Evolutionary conservation across 1,139 yeast species (phyloP).

Genomic region (Geotrichum candidum): DNA sequence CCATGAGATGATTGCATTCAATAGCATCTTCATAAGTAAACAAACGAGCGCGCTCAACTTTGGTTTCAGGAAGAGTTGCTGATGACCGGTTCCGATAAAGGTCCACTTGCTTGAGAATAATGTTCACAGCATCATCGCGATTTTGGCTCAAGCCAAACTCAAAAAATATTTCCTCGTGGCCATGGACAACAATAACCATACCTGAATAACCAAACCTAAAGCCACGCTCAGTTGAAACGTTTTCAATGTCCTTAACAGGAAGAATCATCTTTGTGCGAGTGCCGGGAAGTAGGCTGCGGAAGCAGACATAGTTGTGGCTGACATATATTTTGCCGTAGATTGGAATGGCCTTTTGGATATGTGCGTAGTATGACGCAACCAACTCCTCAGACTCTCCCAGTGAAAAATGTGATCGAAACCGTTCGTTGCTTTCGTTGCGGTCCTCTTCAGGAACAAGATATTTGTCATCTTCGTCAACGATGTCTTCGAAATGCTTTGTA

Average conservation of each 20-base stretch:
- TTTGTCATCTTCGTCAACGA: slow-evolving; percentile 27
- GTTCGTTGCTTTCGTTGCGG: slow-evolving; percentile 42
- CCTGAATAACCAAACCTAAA: slow-evolving; percentile 65
- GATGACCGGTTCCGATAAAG: slow-evolving; percentile 10
- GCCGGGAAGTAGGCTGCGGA: slow-evolving; percentile 75
- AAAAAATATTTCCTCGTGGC: slow-evolving; percentile 68
- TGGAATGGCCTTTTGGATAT: slow-evolving; percentile 66
- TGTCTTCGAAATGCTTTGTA: slow-evolving; percentile 51
- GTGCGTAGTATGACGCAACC: slow-evolving; percentile 65
- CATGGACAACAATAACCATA: slow-evolving; percentile 58
- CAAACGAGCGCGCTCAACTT: slow-evolving; percentile 29
- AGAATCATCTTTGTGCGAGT: slow-evolving; percentile 75
- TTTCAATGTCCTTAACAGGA: slow-evolving; percentile 68
- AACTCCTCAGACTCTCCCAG: slow-evolving; percentile 48
- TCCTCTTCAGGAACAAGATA: slow-evolving; percentile 45
- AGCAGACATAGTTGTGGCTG: slow-evolving; percentile 63
- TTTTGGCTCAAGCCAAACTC: slow-evolving; percentile 64
- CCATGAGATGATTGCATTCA: neutral
- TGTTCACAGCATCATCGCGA: slow-evolving; percentile 66
- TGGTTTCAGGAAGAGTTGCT: neutral
- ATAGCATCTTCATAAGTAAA: slow-evolving; percentile 30
- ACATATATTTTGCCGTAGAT: slow-evolving; percentile 77
- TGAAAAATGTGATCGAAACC: slow-evolving; percentile 64
- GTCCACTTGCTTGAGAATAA: slow-evolving; percentile 50
- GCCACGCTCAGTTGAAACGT: slow-evolving; percentile 59